Conservation (phyloP, 768 basidiomycete species). For the Hericium erinaceus region DNA sequence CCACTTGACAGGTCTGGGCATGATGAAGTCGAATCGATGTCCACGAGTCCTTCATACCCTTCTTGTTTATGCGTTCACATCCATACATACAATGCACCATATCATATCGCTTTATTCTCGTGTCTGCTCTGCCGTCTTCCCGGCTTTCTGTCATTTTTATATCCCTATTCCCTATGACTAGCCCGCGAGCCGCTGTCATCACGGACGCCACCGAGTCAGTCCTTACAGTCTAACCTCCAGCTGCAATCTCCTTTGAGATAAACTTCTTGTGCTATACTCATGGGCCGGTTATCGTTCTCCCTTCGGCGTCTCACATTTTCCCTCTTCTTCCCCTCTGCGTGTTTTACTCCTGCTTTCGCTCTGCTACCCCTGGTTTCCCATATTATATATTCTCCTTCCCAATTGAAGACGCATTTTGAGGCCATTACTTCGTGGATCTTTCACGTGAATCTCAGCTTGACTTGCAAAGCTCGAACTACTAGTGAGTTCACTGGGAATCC, state of each 20-base stretch:
- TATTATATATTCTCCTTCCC: background rate
- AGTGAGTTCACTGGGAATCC: no score
- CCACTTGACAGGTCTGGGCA: constrained; percentile 65
- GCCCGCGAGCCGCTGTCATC: constrained; percentile 39
- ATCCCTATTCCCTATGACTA: constrained; percentile 40
- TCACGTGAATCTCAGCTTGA: background rate
- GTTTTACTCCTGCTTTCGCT: background rate
- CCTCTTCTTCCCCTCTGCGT: background rate
- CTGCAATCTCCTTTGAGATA: constrained; percentile 17
- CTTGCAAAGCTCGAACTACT: background rate
- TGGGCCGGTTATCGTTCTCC: background rate
- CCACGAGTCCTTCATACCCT: background rate
- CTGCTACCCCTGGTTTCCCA: background rate
- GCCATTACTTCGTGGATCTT: background rate
- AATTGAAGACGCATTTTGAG: background rate
- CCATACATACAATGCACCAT: constrained; percentile 1
- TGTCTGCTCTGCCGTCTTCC: constrained; percentile 5
- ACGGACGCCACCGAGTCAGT: constrained; percentile 51
- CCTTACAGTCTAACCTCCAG: constrained; percentile 34
- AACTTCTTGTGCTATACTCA: constrained; percentile 3
- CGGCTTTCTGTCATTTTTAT: constrained; percentile 23
- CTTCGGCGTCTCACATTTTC: background rate
- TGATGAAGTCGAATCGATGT: constrained; percentile 25
- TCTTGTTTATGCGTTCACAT: background rate
- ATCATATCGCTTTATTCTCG: constrained; percentile 10